Evolutionary conservation across 2,329 filamentous ascomycete species (phyloP).

Genomic region (Colletotrichum orbiculare): DNA sequence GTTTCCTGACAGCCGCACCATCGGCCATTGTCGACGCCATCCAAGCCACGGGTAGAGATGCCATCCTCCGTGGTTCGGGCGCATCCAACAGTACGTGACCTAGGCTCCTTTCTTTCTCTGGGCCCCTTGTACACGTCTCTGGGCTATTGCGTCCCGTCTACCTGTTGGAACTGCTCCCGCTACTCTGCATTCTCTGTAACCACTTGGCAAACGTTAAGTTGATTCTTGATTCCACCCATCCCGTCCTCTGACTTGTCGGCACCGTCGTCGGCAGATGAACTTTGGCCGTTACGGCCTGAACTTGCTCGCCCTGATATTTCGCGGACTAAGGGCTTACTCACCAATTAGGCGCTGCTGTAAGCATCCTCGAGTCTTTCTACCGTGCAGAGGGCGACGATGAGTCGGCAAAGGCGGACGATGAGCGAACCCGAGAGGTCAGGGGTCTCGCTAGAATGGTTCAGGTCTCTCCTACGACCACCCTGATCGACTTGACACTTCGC

Average conservation of each 20-base stretch:
- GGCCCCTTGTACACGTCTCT: neutral
- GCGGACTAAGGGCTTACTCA: constrained; percentile 21
- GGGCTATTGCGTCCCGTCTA: neutral
- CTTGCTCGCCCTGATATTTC: constrained; percentile 2
- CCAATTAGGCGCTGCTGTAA: constrained; percentile 80
- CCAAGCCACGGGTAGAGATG: constrained; percentile 89
- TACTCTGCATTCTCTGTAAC: constrained; percentile 18
- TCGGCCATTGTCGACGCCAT: constrained; percentile 91
- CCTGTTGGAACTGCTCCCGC: too few species aligned
- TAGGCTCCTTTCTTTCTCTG: constrained; percentile 23
- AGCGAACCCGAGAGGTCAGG: constrained; percentile 71
- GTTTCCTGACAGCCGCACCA: constrained; percentile 71
- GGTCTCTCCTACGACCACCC: constrained; percentile 79
- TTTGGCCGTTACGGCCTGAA: neutral
- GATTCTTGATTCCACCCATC: constrained; percentile 25
- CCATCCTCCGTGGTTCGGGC: constrained; percentile 91
- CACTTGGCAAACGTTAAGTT: constrained; percentile 28
- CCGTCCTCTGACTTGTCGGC: constrained; percentile 20
- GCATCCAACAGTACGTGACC: constrained; percentile 78
- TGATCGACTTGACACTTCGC: constrained; percentile 88
- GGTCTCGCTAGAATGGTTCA: constrained; percentile 95
- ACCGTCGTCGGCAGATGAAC: constrained; percentile 18
- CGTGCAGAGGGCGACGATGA: constrained; percentile 58
- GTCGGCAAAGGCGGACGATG: constrained; percentile 47
- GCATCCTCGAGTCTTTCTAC: constrained; percentile 87